These are phyloP conservation scores for Cercophora samala DNA, from an alignment of 495 filamentous ascomycete genomes.

Conservation along the genomic window DNA sequence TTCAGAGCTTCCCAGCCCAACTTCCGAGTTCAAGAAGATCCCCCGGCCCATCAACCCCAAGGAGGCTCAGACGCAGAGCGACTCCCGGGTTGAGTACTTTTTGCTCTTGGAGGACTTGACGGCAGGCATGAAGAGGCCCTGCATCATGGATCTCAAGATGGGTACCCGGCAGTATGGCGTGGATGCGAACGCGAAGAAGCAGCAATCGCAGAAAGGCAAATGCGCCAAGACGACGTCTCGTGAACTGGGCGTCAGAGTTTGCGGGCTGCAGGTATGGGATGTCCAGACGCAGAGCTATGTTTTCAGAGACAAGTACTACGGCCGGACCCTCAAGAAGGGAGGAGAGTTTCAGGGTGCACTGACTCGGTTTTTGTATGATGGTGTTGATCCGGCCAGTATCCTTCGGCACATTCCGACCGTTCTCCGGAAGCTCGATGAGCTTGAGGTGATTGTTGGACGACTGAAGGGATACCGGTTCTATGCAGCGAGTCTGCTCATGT, in stretches of 20 bases:
- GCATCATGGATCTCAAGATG: constrained; percentile 98
- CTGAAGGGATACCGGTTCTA: constrained; percentile 91
- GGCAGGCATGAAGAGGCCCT: constrained; percentile 92
- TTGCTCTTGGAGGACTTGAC: constrained; percentile 95
- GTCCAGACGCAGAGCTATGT: constrained; percentile 73
- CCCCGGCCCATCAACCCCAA: constrained; percentile 64
- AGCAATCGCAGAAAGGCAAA: constrained; percentile 86
- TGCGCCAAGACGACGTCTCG: constrained; percentile 89
- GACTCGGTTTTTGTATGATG: constrained; percentile 86
- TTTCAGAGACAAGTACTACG: constrained; percentile 97
- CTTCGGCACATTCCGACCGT: constrained; percentile 82
- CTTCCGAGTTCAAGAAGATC: constrained; percentile 37
- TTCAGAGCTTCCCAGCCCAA: constrained; percentile 30
- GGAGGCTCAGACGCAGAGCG: constrained; percentile 64
- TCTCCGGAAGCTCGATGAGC: constrained; percentile 70
- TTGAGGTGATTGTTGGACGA: constrained; percentile 77
- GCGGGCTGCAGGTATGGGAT: constrained; percentile 96
- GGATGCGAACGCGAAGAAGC: constrained; percentile 89
- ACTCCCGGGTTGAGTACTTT: constrained; percentile 80
- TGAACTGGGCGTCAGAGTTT: constrained; percentile 86
- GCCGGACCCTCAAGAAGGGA: constrained; percentile 82
- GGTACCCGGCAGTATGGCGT: constrained; percentile 97
- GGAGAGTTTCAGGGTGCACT: constrained; percentile 87
- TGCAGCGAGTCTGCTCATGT: constrained; percentile 86
- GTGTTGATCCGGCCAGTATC: constrained; percentile 73